Conservation (phyloP, 331 rosid species). For the Saraca asoca region DNA sequence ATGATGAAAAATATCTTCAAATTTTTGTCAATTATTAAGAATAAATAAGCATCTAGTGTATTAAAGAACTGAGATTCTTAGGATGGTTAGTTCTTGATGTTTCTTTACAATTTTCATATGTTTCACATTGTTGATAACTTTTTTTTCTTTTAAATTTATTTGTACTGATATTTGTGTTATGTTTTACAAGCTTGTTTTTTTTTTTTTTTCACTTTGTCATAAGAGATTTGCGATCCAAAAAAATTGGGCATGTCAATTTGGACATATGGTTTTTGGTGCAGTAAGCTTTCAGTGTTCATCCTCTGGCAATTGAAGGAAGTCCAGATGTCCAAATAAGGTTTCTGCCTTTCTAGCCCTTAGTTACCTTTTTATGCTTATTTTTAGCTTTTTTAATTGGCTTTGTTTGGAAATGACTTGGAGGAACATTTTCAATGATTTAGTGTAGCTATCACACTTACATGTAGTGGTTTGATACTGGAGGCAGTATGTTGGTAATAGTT, state of each 20-base stretch:
- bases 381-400: too few relatives aligned
- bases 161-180: slow-evolving; percentile 16
- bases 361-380: slow-evolving; percentile 18
- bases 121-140: too few relatives aligned
- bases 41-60: too few relatives aligned
- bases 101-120: background rate
- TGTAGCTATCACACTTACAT: too few relatives aligned
- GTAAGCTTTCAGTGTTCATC: slow-evolving; percentile 19
- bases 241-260: background rate
- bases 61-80: background rate
- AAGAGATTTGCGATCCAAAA: background rate
- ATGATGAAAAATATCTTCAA: slow-evolving; percentile 5
- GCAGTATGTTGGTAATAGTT: slow-evolving; percentile 90
- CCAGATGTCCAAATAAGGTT: slow-evolving; percentile 19
- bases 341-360: slow-evolving; percentile 14
- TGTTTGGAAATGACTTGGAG: too few relatives aligned
- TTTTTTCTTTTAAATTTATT: background rate
- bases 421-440: too few relatives aligned
- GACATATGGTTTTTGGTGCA: too few relatives aligned
- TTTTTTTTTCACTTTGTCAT: background rate
- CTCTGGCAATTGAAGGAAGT: slow-evolving; percentile 33
- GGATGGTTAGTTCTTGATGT: background rate
- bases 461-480: slow-evolving; percentile 82
- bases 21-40: too few relatives aligned
- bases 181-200: too few relatives aligned